Evolutionary conservation across 805 yeast genomes (phyloP), one percentile per base, ranked within the genome.

Genomic region (Nakazawaea laoshanensis): DNA sequence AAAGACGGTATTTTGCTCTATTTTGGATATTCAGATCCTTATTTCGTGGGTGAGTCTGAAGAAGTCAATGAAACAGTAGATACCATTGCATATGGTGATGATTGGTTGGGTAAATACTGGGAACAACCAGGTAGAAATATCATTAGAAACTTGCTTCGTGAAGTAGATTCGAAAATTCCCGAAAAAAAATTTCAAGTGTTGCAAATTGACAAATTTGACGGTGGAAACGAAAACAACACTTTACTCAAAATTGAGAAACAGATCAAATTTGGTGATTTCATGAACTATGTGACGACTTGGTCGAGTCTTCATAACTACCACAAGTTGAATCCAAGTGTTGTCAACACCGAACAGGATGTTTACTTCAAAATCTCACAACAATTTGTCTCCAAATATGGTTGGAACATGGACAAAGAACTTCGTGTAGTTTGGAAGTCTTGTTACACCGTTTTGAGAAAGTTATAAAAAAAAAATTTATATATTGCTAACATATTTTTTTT

Each of bases 11-110:
- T 66, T 0, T 48, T 87, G 30, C 80, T 86, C 0, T 70, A 72
- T 43, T 86, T 89, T 81, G 81, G 83, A 4, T 87, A 87, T 48
- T 74, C 70, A 24, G 94, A 86, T 44, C 84, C 87, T 0, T 59
- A 71, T 0, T 72, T 55, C 37, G 55, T 63, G 36, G 64, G 67
- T 3, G 55, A 48, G 40, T 76, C 79, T 0, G n/a, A 4, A n/a
- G 59, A 60, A 26, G 77, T 82, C 1, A 77, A 80, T 41, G 61
- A 64, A 25, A 49, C 79, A 5, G 65, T 73, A 30, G 45, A 52
- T 27, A 53, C 61, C 26, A 53, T 60, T 30, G 59, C 56, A 5
- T 70, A 70, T 41, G 63, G 60, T 30, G 60, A 67, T 0, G 47
- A 52, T 3, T 57, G 48, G 27, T 50, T 80, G 29, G 88, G 88